Percentiles rank a stretch among this genome's conserved stretches.
Conservation (phyloP, 2,329 filamentous ascomycete species). For the Pyricularia grisea region DNA sequence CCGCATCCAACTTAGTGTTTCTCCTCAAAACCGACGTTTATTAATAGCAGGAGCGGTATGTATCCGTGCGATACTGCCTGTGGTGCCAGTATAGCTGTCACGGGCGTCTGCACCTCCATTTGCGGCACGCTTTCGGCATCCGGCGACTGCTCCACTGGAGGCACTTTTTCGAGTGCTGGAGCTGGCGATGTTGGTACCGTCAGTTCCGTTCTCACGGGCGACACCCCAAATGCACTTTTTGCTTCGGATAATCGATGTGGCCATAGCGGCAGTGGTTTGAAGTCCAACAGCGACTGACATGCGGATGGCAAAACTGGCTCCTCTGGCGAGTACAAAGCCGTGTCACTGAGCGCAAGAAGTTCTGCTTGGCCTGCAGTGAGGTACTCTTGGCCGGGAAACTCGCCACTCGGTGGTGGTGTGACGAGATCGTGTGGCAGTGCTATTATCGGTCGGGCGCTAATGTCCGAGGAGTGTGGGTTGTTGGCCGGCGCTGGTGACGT, state of each 20-base stretch:
- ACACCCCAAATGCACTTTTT: too few relatives aligned
- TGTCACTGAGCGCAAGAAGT: neutral
- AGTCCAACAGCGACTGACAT: neutral
- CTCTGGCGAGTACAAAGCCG: conserved; percentile 2
- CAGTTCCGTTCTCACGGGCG: neutral
- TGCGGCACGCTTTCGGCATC: neutral
- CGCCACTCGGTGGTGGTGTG: conserved; percentile 3
- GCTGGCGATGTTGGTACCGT: neutral
- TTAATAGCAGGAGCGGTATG: neutral
- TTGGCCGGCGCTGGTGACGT: neutral
- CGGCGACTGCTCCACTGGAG: neutral
- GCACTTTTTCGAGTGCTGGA: neutral
- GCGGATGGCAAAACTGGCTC: neutral
- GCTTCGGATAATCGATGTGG: neutral
- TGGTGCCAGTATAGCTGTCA: neutral
- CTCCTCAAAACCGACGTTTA: too few relatives aligned
- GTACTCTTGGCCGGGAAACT: neutral
- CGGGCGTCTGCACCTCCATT: neutral
- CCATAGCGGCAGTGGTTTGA: neutral
- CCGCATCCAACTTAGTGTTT: too few relatives aligned
- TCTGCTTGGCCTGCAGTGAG: neutral
- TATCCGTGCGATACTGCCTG: neutral
- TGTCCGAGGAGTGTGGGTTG: neutral
- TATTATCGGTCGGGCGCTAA: neutral
- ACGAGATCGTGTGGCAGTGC: neutral